phyloP scores from a whole-genome alignment of 495 filamentous ascomycete species.

The Hyaloscypha hepaticicola region DNA sequence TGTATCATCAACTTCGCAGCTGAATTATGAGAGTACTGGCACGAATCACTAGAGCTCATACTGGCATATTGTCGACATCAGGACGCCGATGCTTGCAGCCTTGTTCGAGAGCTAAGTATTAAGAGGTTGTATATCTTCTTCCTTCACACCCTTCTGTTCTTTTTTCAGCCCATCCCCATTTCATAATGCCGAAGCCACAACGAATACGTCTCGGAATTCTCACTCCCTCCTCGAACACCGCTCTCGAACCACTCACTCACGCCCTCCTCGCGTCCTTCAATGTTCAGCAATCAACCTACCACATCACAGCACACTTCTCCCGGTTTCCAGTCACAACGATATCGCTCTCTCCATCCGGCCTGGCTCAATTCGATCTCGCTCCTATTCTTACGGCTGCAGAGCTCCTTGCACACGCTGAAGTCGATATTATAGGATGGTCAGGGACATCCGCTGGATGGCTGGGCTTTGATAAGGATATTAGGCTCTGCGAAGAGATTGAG shows the following conservation, averaged over 20 bases:
- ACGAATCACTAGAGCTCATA: too few species aligned
- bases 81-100: too few species aligned
- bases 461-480: constrained; percentile 30
- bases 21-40: too few species aligned
- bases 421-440: constrained; percentile 33
- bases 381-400: constrained; percentile 23
- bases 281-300: not conserved
- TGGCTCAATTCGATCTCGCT: constrained; percentile 24
- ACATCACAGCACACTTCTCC: constrained; percentile 27
- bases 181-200: not conserved
- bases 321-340: constrained; percentile 30
- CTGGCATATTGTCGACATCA: too few species aligned
- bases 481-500: constrained; percentile 30
- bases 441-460: constrained; percentile 34
- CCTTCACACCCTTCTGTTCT: too few species aligned
- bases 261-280: constrained; percentile 34
- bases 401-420: constrained; percentile 29
- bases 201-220: constrained; percentile 27
- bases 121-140: too few species aligned
- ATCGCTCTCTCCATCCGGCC: constrained; percentile 17
- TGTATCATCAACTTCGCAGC: too few species aligned
- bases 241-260: constrained; percentile 46
- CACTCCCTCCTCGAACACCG: constrained; percentile 28
- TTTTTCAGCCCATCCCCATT: too few species aligned
- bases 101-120: too few species aligned